Evolutionary conservation across 352 stramenopile genomes (phyloP).

Genomic region (Globisporangium emineosum): DNA sequence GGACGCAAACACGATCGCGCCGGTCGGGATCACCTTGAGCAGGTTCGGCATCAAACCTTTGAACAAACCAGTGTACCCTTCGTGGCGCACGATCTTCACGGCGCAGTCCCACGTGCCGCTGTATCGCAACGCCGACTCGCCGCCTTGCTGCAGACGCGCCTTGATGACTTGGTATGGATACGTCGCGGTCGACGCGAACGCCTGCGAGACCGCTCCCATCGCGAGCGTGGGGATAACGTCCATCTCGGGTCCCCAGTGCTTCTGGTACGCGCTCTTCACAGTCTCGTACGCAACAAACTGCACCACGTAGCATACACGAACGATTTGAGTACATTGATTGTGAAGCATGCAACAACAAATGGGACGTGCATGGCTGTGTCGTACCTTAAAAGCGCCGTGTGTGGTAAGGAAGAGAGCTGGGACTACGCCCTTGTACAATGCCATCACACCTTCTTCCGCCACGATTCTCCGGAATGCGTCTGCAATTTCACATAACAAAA

Average conservation of each 20-base stretch:
- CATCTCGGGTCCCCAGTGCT: constrained; percentile 61
- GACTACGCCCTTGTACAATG: constrained; percentile 95
- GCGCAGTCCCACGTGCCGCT: constrained; percentile 88
- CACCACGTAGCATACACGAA: neutral
- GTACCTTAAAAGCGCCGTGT: constrained; percentile 95
- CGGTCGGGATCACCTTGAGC: constrained; percentile 94
- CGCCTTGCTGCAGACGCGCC: constrained; percentile 92
- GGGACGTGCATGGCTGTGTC: neutral
- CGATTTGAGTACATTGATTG: neutral
- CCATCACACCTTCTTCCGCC: constrained; percentile 90
- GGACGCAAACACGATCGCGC: constrained; percentile 92
- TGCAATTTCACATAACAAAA: constrained; percentile 13
- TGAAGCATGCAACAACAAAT: neutral
- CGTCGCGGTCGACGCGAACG: constrained; percentile 82
- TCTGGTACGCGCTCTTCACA: constrained; percentile 64
- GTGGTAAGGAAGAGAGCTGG: constrained; percentile 95
- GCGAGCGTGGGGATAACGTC: constrained; percentile 61
- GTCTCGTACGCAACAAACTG: constrained; percentile 82
- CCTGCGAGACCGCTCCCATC: constrained; percentile 80
- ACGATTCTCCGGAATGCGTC: constrained; percentile 94
- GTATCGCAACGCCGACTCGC: constrained; percentile 82
- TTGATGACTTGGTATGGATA: constrained; percentile 98
- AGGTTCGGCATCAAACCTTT: constrained; percentile 95
- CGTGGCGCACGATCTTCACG: constrained; percentile 83
- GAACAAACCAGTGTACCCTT: constrained; percentile 94